These are phyloP conservation scores for Porpolomopsis calyptriformis DNA, from an alignment of 768 basidiomycete genomes.

Conservation along the genomic window DNA sequence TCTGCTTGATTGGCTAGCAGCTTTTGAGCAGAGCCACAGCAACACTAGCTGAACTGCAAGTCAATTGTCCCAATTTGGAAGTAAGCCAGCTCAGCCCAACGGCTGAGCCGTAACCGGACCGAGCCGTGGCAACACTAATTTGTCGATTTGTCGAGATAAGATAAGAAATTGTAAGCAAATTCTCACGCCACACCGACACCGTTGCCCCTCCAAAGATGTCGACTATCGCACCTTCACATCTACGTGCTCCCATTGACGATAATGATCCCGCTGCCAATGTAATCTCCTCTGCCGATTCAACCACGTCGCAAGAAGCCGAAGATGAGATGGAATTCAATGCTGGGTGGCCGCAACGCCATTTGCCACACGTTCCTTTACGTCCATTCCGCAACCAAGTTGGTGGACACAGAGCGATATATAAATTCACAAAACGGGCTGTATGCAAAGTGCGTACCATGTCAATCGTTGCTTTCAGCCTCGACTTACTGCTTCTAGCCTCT, in stretches of 20 bases:
- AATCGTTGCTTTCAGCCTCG: conserved; percentile 13
- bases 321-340: conserved; percentile 21
- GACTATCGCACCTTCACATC: conserved; percentile 13
- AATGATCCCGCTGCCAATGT: neutral
- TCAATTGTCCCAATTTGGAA: too few relatives aligned
- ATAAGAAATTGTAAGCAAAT: too few relatives aligned
- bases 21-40: too few relatives aligned
- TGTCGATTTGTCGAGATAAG: too few relatives aligned
- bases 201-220: too few relatives aligned
- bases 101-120: too few relatives aligned
- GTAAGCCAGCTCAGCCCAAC: too few relatives aligned
- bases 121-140: too few relatives aligned
- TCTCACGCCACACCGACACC: too few relatives aligned
- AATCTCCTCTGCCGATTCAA: neutral
- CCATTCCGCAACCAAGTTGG: conserved; percentile 98
- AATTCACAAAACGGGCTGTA: conserved; percentile 93
- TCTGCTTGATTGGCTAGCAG: too few relatives aligned
- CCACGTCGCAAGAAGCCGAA: neutral
- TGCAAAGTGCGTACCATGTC: conserved; percentile 71
- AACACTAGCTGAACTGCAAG: too few relatives aligned
- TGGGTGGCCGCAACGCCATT: conserved; percentile 43
- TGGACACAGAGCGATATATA: conserved; percentile 94
- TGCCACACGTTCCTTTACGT: conserved; percentile 84
- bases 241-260: conserved; percentile 22
- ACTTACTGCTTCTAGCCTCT: conserved; percentile 56